Evolutionary conservation across 352 stramenopile species (phyloP).

Genomic region (Blastocystis hominis): DNA sequence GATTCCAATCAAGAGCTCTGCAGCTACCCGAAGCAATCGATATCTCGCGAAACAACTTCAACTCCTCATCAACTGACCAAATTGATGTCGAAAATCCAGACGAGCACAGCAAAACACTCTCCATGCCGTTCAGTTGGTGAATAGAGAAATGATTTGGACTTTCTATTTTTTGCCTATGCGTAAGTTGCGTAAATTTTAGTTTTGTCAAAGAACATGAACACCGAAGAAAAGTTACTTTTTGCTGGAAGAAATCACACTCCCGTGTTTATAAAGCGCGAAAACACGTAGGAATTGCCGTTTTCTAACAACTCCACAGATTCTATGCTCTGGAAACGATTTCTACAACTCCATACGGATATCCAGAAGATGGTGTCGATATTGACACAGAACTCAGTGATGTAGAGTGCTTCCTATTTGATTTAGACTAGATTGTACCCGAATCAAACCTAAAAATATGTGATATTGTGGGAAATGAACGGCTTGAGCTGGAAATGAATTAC

Average conservation of each 20-base stretch:
- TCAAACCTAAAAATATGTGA: background rate
- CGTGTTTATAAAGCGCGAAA: background rate
- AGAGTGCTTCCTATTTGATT: background rate
- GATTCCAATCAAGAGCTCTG: slow-evolving; percentile 33
- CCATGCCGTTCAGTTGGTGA: background rate
- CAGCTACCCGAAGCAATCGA: background rate
- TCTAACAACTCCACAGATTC: background rate
- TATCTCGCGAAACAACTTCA: background rate
- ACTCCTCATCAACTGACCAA: background rate
- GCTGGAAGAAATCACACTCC: background rate
- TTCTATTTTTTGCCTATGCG: background rate
- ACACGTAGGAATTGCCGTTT: background rate
- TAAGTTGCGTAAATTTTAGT: background rate
- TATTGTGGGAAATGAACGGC: background rate
- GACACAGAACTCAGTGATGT: background rate
- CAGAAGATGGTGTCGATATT: background rate
- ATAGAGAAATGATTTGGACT: background rate
- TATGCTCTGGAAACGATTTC: background rate
- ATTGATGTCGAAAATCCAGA: background rate
- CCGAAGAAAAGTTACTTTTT: background rate
- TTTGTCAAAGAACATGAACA: background rate
- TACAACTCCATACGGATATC: background rate
- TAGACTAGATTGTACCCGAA: background rate
- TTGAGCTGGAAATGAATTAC: background rate
- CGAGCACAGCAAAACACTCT: background rate